Evolutionary conservation across 108 stramenopile genomes (phyloP), one percentile per base, ranked within the genome.

Genomic region (Nannochloropsis granulata): DNA sequence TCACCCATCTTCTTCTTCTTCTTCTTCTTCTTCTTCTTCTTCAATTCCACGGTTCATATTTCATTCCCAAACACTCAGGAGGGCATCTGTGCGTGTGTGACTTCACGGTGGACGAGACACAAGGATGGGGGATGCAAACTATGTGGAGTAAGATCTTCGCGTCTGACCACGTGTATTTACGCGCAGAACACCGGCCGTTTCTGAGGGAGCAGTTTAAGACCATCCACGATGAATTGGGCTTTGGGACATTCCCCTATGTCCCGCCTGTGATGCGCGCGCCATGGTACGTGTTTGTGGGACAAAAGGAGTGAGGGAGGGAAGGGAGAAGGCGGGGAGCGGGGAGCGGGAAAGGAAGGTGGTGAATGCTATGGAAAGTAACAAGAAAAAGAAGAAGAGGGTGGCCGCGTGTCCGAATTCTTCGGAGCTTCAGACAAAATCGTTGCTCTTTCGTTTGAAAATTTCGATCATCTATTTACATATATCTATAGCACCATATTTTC

Each of bases 81-180:
- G 82, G 83, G 12, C 16, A 44, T 34, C 23, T 87, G 19, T 46
- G 56, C 24, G 79, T 87, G 24, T 83, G 71, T 79, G 87, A 87
- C 43, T 87, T 87, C 80, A 83, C 83, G 43, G 81, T 87, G 10
- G 43, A 83, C 44, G 78, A 83, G 24, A 80, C 81, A 16, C 56
- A 71, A 11, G 56, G 56, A 71, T 71, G 56, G 56, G 56, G 56
- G 7, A 71, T 71, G 56, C 56, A 71, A 71, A 71, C 56, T 9
- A n/a, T 71, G 16, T 71, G 56, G 56, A n/a, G 21, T 16, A 71
- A 3, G 16, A n/a, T 71, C 56, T 71, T 71, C 56, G 56, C 56
- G 7, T 71, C 56, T 5, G 56, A 71, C 56, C 56, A 71, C 11
- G 56, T 71, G 11, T 71, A 71, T 71, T n/a, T 71, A 16, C 56